Conservation (phyloP, 805 yeast species). For the Nakazawaea wickerhamii region DNA sequence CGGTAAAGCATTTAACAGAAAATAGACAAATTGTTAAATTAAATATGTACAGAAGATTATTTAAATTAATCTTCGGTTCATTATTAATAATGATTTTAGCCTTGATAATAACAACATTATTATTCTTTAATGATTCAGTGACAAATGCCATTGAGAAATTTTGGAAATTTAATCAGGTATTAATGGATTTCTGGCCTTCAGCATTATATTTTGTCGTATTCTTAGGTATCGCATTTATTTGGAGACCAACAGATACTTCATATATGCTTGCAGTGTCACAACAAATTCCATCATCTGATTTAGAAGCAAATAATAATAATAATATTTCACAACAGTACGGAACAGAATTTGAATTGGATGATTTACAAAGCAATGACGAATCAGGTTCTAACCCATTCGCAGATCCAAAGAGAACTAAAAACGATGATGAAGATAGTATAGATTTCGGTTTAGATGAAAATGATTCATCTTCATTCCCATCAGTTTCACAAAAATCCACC, state of each 20-base stretch:
- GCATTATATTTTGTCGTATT: constrained; percentile 81
- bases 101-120: constrained; percentile 60
- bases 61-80: constrained; percentile 69
- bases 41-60: constrained; percentile 74
- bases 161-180: constrained; percentile 89
- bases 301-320: constrained; percentile 39
- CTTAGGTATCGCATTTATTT: constrained; percentile 76
- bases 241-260: constrained; percentile 98
- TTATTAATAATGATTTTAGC: constrained; percentile 68
- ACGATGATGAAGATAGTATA: constrained; percentile 15
- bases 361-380: constrained; percentile 46
- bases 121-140: constrained; percentile 67
- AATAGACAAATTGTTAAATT: constrained; percentile 92
- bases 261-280: constrained; percentile 92
- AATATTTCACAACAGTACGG: constrained; percentile 32
- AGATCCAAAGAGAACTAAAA: constrained; percentile 17
- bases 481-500: neutral
- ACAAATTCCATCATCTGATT: constrained; percentile 59
- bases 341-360: constrained; percentile 58
- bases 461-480: constrained; percentile 5
- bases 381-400: constrained; percentile 31
- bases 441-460: constrained; percentile 28
- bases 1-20: constrained; percentile 66
- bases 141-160: constrained; percentile 75
- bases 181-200: constrained; percentile 93